Evolutionary conservation across 2,329 filamentous ascomycete species (phyloP).

Genomic region (Xylariaceae sp.): DNA sequence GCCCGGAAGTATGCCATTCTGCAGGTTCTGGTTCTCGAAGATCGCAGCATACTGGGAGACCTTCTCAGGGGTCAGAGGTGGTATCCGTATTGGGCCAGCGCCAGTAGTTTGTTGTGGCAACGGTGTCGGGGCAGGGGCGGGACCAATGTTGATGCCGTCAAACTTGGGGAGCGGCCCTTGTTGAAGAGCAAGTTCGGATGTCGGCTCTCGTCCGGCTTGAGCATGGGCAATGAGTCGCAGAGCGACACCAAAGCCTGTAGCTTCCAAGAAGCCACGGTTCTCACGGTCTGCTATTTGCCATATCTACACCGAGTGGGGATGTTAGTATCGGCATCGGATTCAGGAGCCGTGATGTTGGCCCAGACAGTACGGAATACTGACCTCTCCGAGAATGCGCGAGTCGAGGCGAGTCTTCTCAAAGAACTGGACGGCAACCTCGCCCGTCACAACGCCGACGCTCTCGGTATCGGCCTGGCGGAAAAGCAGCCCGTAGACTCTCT

Average conservation of each 20-base stretch:
- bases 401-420: conserved; percentile 93
- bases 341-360: background rate
- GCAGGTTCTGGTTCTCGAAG: conserved; percentile 82
- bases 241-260: conserved; percentile 87
- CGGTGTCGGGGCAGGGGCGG: conserved; percentile 43
- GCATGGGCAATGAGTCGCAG: conserved; percentile 92
- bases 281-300: conserved; percentile 98
- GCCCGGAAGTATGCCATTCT: conserved; percentile 71
- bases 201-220: conserved; percentile 79
- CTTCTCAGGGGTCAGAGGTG: conserved; percentile 82
- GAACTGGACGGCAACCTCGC: conserved; percentile 93
- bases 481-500: conserved; percentile 85
- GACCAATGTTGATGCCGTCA: conserved; percentile 60
- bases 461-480: conserved; percentile 92
- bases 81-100: conserved; percentile 72
- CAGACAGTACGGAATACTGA: conserved; percentile 39
- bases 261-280: conserved; percentile 89
- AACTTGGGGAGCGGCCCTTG: conserved; percentile 89
- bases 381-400: conserved; percentile 80
- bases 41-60: conserved; percentile 81
- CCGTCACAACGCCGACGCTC: conserved; percentile 86
- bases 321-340: conserved; percentile 26
- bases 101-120: conserved; percentile 56
- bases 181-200: conserved; percentile 73
- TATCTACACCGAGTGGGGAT: conserved; percentile 56